Evolutionary conservation across 306 rosid genomes (phyloP), one percentile per base, ranked within the genome.

Genomic region (Quercus glauca): DNA sequence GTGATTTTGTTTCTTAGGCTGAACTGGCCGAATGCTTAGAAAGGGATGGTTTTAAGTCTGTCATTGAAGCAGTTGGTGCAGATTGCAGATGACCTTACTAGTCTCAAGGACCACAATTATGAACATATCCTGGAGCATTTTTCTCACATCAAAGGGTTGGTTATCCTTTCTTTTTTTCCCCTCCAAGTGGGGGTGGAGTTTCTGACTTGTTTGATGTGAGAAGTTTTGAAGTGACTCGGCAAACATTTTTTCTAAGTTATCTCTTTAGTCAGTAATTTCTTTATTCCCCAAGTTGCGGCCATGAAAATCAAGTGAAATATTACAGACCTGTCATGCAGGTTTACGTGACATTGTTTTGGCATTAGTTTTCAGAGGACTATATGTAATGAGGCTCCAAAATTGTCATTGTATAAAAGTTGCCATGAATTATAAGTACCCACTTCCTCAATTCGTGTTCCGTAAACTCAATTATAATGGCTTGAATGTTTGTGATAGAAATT

Each of bases 61-160:
- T 95, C 58, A 5, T 82, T 67, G 99, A 92, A 23, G 99, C 99
- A 73, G 91, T 95, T 73, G 99, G 99, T 69, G 96, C 97, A 72
- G 99, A 95, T 80, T 91, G 86, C 82, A 86, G 94, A 83, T 89
- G 80, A 77, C 74, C 74, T 3, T 8, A 60, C 57, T 17, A 43
- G 23, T 37, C 13, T 53, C 53, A 9, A 58, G 63, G 51, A 25
- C 63, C 45, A 23, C 4, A 17, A 31, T 11, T 35, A 12, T 55
- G 28, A 63, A 55, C 37, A 17, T 17, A 55, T 10, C 33, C 53
- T 31, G 13, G 67, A 63, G 21, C 11, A 45, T 41, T 57, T 43
- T 67, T 57, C 15, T 12, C 6, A 28, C 29, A 68, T 23, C 60
- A 55, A 28, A 23, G 28, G 33, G 67, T 15, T 68, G 23, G 37